Percentiles rank a stretch among this genome's conserved stretches.
Evolutionary conservation across 208 protist species (phyloP).

Genomic region (Naegleria fowleri): DNA sequence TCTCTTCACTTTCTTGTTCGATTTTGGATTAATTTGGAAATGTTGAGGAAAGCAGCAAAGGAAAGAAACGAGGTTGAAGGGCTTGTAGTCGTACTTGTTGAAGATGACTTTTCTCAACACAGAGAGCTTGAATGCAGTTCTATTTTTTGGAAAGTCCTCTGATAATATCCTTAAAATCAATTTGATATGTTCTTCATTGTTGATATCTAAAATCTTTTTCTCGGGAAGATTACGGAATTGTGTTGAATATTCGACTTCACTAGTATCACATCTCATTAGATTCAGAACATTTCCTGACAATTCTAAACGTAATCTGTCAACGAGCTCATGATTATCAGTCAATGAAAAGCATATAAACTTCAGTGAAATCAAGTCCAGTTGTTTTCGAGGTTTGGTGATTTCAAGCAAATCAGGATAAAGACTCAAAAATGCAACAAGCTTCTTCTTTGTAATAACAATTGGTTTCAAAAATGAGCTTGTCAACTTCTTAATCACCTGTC

Average conservation of each 20-base stretch:
- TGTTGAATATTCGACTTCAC: background rate
- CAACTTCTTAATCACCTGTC: background rate
- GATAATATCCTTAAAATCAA: background rate
- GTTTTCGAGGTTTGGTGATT: background rate
- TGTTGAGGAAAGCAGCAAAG: background rate
- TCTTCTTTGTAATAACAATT: background rate
- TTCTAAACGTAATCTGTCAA: background rate
- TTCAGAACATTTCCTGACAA: too few relatives aligned
- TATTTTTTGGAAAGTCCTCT: background rate
- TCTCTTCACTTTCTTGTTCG: background rate
- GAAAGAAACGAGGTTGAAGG: background rate
- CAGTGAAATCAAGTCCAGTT: background rate
- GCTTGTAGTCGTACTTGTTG: background rate
- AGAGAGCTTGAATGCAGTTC: background rate
- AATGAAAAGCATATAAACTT: background rate
- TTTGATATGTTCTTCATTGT: conserved; percentile 1
- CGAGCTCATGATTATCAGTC: background rate
- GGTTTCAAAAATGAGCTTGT: background rate
- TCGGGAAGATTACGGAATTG: background rate
- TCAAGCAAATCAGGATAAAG: background rate
- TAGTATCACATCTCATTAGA: background rate
- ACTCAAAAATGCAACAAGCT: background rate
- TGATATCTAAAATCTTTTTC: background rate
- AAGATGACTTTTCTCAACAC: background rate
- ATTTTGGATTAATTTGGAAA: background rate